Evolutionary conservation across 306 rosid genomes (phyloP), one percentile per base, ranked within the genome.

Genomic region (Begonia loranthoides): DNA sequence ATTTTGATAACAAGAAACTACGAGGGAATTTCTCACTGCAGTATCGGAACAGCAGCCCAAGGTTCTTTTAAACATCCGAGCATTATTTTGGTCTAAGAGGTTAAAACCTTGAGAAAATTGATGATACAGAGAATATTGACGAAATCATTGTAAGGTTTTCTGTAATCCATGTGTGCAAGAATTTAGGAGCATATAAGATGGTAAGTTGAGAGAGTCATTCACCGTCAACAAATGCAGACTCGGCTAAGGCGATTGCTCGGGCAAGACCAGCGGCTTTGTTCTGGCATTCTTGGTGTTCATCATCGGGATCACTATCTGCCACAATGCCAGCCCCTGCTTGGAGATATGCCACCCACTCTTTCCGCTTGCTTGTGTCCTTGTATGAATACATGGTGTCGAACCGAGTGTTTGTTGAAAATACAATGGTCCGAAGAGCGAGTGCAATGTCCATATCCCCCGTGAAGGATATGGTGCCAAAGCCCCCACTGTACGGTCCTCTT

Each of bases 251-350:
- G 6, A 87, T 87, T 61, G 96, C 74, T 24, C 90, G 94, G 54
- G 87, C 81, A 12, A 87, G 90, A 55, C 57, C 96, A 0, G 96
- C 96, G 50, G 94, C 96, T 78, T 87, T 87, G 87, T 80, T 76
- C 56, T 78, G 96, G 57, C 96, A 87, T 54, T 87, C 96, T 21
- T 59, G 80, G 61, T 78, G 66, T 50, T 87, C 94, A 12, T 78
- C 94, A 0, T 71, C 84, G 4, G 96, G 94, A 13, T 57, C 63
- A 56, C 94, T 83, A 58, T 87, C 94, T 48, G 90, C 96, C 43
- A 87, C 96, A 22, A 87, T 68, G 3, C 94, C 96, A 2, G 94
- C 96, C 43, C 94, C 96, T 11, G 87, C 82, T 70, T 87, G 94
- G 56, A 78, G 94, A 67, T 87, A 54, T 33, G 87, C 94, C 2